phyloP scores from a whole-genome alignment of 2,329 filamentous ascomycete genomes.

The Fusarium sp. region DNA sequence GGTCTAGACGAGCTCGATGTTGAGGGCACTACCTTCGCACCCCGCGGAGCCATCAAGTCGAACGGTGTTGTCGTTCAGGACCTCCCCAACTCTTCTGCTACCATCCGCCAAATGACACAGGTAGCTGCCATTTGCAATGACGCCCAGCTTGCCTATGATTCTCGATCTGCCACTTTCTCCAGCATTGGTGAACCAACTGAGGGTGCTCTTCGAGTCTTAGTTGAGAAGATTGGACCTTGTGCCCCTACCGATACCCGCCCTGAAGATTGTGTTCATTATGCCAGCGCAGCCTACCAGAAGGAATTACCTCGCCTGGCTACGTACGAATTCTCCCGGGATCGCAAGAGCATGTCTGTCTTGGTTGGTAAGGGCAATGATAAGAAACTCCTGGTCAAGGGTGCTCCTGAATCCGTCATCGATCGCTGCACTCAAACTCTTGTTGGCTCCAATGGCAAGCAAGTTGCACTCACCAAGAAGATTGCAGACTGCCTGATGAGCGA shows the following conservation, averaged over 20 bases:
- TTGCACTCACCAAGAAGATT: slow-evolving; percentile 75
- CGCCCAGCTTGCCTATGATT: slow-evolving; percentile 82
- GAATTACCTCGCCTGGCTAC: slow-evolving; percentile 80
- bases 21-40: slow-evolving; percentile 91
- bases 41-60: slow-evolving; percentile 76
- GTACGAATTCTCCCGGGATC: slow-evolving; percentile 96
- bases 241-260: slow-evolving; percentile 63
- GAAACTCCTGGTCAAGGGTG: slow-evolving; percentile 94
- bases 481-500: slow-evolving; percentile 77
- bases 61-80: slow-evolving; percentile 75
- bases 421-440: slow-evolving; percentile 85
- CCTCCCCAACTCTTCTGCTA: slow-evolving; percentile 75
- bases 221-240: slow-evolving; percentile 92
- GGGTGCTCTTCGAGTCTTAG: slow-evolving; percentile 87
- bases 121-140: slow-evolving; percentile 88
- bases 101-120: slow-evolving; percentile 79
- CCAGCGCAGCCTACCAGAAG: slow-evolving; percentile 86
- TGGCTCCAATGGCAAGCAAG: slow-evolving; percentile 80
- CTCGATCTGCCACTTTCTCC: slow-evolving; percentile 76
- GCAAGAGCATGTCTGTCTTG: slow-evolving; percentile 99
- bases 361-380: slow-evolving; percentile 75
- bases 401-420: slow-evolving; percentile 92
- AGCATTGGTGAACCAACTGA: slow-evolving; percentile 96
- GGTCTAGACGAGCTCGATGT: slow-evolving; percentile 88
- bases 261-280: slow-evolving; percentile 78